Percentiles rank a stretch among this genome's conserved stretches.
Evolutionary conservation across 2,329 filamentous ascomycete species (phyloP).

Genomic region (Alternaria burnsii): DNA sequence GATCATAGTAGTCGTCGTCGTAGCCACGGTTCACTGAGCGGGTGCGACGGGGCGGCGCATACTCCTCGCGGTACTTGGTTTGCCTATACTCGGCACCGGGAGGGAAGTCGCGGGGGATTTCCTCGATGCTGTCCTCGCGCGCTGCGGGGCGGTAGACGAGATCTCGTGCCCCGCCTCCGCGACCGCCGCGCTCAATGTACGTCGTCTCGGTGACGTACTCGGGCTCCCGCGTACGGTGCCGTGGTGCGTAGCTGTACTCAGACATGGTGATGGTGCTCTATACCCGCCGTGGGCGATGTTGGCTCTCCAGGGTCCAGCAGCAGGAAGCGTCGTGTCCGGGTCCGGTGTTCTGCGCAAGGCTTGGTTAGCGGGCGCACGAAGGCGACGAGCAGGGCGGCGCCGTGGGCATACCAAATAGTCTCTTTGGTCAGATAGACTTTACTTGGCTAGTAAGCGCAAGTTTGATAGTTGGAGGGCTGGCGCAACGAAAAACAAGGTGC

Average conservation of each 20-base stretch:
- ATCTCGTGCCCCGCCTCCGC: constrained; percentile 54
- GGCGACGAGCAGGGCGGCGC: neutral
- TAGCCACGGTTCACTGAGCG: constrained; percentile 71
- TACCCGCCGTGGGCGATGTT: constrained; percentile 20
- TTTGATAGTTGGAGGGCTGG: constrained; percentile 21
- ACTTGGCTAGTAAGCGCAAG: constrained; percentile 31
- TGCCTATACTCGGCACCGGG: constrained; percentile 63
- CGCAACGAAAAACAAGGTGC: constrained; percentile 38
- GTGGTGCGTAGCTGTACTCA: constrained; percentile 59
- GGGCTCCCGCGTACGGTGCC: constrained; percentile 59
- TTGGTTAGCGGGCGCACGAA: constrained; percentile 24
- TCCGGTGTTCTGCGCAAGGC: constrained; percentile 25
- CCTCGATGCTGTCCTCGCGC: constrained; percentile 84
- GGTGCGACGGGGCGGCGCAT: constrained; percentile 65
- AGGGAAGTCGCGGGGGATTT: constrained; percentile 84
- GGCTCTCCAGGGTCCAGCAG: constrained; percentile 21
- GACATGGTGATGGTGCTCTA: constrained; percentile 53
- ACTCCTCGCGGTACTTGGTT: constrained; percentile 59
- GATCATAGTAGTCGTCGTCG: constrained; percentile 58
- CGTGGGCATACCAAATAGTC: constrained; percentile 32
- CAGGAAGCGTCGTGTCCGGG: constrained; percentile 10
- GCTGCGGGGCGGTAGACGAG: constrained; percentile 58
- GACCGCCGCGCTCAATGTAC: constrained; percentile 60
- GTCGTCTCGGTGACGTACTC: constrained; percentile 61
- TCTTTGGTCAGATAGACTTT: constrained; percentile 9